phyloP scores from a whole-genome alignment of 1,284 basidiomycete genomes.

The Microbotryomycetes sp. region DNA sequence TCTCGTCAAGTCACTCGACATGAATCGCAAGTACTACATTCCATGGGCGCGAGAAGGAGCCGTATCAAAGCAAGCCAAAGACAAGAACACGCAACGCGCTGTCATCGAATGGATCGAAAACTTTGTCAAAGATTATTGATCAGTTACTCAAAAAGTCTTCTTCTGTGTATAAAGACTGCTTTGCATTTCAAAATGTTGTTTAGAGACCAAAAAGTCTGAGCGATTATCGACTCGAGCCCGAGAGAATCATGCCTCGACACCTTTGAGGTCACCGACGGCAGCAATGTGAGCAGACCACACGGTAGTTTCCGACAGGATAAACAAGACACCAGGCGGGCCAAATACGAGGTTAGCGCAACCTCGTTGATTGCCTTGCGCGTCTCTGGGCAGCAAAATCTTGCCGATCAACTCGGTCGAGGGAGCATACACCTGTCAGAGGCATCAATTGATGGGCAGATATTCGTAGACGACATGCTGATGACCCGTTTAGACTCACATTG shows the following conservation, averaged over 20 bases:
- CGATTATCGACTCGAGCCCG: too few relatives aligned
- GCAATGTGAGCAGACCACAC: slow-evolving; percentile 58
- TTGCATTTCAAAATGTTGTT: too few relatives aligned
- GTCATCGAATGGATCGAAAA: too few relatives aligned
- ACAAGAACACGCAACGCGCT: too few relatives aligned
- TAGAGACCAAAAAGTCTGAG: too few relatives aligned
- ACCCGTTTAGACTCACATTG: slow-evolving; percentile 46
- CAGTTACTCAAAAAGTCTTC: too few relatives aligned
- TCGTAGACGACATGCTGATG: slow-evolving; percentile 6
- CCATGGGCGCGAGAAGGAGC: too few relatives aligned
- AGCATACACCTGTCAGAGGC: slow-evolving; percentile 7
- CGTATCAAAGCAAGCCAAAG: too few relatives aligned
- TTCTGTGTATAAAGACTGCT: too few relatives aligned
- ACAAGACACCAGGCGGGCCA: slow-evolving; percentile 55
- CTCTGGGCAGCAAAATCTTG: slow-evolving; percentile 15
- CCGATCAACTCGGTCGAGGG: slow-evolving; percentile 3
- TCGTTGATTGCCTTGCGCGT: slow-evolving; percentile 54
- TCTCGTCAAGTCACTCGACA: too few relatives aligned
- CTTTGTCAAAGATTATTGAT: too few relatives aligned
- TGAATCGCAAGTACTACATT: too few relatives aligned
- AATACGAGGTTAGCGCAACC: slow-evolving; percentile 58
- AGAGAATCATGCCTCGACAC: background rate
- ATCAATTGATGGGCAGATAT: background rate
- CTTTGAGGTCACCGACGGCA: slow-evolving; percentile 33
- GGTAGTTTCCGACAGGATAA: slow-evolving; percentile 62